phyloP scores from a whole-genome alignment of 371 early-diverging fungal species.

The Rhizopus sp. region DNA sequence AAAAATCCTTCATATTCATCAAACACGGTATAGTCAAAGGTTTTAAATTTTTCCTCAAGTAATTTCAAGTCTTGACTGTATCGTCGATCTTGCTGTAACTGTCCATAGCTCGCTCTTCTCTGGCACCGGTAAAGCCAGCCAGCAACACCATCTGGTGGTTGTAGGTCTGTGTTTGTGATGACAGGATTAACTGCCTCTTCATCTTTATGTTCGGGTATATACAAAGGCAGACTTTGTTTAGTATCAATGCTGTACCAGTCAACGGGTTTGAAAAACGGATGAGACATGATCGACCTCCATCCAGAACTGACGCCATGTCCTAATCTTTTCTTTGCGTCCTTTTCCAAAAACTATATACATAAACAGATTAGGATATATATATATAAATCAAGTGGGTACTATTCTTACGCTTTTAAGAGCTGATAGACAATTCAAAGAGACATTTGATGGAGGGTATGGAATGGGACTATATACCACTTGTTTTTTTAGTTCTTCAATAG shows the following conservation, averaged over 20 bases:
- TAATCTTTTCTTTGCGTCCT: conserved; percentile 40
- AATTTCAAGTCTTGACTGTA: conserved; percentile 14
- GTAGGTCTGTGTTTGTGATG: conserved; percentile 2
- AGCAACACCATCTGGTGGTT: conserved; percentile 15
- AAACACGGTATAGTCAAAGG: conserved; percentile 60
- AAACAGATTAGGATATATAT: conserved; percentile 2
- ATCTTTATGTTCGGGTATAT: conserved; percentile 25
- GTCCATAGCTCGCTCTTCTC: background rate
- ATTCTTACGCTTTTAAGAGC: conserved; percentile 53
- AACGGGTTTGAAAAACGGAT: conserved; percentile 43
- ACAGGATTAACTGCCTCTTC: background rate
- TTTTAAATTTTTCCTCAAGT: conserved; percentile 48
- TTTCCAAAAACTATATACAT: conserved; percentile 31
- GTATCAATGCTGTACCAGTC: conserved; percentile 39
- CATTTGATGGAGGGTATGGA: conserved; percentile 40
- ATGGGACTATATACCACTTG: conserved; percentile 42
- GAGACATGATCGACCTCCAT: conserved; percentile 31
- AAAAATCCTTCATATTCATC: conserved; percentile 57
- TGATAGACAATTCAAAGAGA: conserved; percentile 52
- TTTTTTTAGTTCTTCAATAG: conserved; percentile 44
- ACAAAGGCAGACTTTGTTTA: conserved; percentile 49
- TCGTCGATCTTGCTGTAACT: conserved; percentile 4
- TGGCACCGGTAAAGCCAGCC: conserved; percentile 19
- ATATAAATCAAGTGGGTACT: background rate
- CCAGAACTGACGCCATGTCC: conserved; percentile 41